Percentiles rank a stretch among this genome's conserved stretches.
phyloP scores from a whole-genome alignment of 176 grass and related monocot species.

The Pharus latifolius region DNA sequence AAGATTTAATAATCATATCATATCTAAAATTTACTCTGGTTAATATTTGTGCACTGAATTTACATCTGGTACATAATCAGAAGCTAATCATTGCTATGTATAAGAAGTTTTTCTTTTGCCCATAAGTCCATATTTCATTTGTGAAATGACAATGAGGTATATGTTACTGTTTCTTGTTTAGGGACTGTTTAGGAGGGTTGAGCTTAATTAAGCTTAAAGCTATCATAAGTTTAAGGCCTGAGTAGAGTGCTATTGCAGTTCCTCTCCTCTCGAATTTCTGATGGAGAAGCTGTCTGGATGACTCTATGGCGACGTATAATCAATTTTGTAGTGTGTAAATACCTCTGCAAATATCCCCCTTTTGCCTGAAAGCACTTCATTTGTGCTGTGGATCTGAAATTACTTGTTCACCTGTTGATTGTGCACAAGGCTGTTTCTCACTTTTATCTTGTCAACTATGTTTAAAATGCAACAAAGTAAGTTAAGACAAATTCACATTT shows the following conservation, averaged over 20 bases:
- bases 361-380: not conserved
- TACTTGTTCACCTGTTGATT: not conserved
- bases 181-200: too few species aligned
- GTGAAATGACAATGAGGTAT: not conserved
- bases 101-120: not conserved
- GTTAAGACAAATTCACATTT: slow-evolving; percentile 1
- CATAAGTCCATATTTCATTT: not conserved
- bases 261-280: too few species aligned
- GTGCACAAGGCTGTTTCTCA: not conserved
- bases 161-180: not conserved
- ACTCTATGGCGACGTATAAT: too few species aligned
- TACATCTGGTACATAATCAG: not conserved
- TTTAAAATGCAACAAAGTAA: not conserved
- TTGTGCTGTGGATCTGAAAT: not conserved
- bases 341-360: not conserved
- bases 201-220: too few species aligned
- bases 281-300: too few species aligned
- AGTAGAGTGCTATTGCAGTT: too few species aligned
- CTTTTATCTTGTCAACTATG: not conserved
- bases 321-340: not conserved
- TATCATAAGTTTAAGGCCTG: too few species aligned
- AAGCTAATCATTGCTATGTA: not conserved
- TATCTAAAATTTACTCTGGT: too few species aligned
- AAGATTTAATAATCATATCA: too few species aligned
- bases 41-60: too few species aligned